A percentile compares a stretch with the other conserved stretches of the same genome.
phyloP scores from a whole-genome alignment of 345 rosid species.

The Syzygium oleosum region DNA sequence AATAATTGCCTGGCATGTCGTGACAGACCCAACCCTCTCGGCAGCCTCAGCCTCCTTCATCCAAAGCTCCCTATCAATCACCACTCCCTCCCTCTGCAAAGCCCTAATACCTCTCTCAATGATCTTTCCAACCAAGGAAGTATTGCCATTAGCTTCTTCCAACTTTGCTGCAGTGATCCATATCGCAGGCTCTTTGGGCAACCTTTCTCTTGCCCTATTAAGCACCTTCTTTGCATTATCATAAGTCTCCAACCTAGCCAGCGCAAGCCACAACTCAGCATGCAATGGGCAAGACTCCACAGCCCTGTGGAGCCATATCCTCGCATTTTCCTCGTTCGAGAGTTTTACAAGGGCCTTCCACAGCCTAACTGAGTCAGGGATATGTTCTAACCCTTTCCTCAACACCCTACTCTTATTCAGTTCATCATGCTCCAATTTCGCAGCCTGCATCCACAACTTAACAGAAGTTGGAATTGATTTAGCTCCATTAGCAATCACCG shows the following conservation, averaged over 20 bases:
- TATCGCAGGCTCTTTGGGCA: slow-evolving; percentile 80
- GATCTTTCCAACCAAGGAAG: slow-evolving; percentile 65
- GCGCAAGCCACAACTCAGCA: slow-evolving; percentile 81
- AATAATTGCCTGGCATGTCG: slow-evolving; percentile 79
- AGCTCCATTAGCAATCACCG: slow-evolving; percentile 76
- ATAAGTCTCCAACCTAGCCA: slow-evolving; percentile 80
- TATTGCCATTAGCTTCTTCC: slow-evolving; percentile 90
- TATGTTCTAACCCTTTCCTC: slow-evolving; percentile 76
- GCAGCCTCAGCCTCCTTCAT: slow-evolving; percentile 93
- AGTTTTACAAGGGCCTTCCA: too few species aligned
- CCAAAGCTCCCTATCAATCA: slow-evolving; percentile 83
- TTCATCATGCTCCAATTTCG: slow-evolving; percentile 74
- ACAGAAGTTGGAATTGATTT: slow-evolving; percentile 87
- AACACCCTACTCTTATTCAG: slow-evolving; percentile 68
- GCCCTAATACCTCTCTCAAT: slow-evolving; percentile 89
- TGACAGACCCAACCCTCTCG: slow-evolving; percentile 76
- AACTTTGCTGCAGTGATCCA: slow-evolving; percentile 92
- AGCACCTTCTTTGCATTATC: slow-evolving; percentile 69
- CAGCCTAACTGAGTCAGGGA: too few species aligned
- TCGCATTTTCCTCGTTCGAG: too few species aligned
- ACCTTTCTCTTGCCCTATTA: slow-evolving; percentile 61
- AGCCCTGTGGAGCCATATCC: slow-evolving; percentile 69
- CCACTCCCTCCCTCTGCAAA: slow-evolving; percentile 74
- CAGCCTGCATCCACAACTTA: slow-evolving; percentile 82
- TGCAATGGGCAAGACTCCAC: slow-evolving; percentile 93